Base-by-base conservation (phyloP, 805 yeast genomes). In the Wickerhamomyces hampshirensis region DNA sequence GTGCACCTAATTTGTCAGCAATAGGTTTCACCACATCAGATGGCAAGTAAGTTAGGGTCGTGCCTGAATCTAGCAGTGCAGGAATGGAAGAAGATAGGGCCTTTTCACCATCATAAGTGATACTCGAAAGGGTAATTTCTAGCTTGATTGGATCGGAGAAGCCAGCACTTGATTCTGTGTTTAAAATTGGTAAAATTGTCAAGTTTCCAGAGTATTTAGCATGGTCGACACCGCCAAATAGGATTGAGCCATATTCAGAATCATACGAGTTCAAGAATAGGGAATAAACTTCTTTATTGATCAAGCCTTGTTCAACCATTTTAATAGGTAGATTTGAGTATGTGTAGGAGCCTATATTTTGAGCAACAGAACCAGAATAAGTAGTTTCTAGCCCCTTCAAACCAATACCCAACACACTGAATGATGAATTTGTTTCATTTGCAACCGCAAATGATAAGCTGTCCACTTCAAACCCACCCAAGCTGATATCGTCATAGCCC, bases 391-490 rank as follows among this genome's bases (percentile, higher is more conserved):
- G 66, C 11, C 77, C 83, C 5, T 74, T 61, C 34, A 83, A 65
- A 9, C 93, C 91, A 43, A 84, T 75, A 18, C 89, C 88, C 28
- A 84, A 59, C 18, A 85, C 91, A 38, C 94, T 91, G 30, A 59
- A 59, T 7, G 75, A 57, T 4, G 89, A 77, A 42, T 77, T 75
- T 2, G 86, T 73, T 24, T 59, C 56, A 51, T 76, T 75, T 3
- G 84, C 94, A 17, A 87, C 76, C 2, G 94, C 96, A 56, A 88
- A 71, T 5, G 86, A 75, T 21, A 83, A 60, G 38, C 66, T 62
- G 0, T 64, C 51, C 11, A 86, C 67, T 4, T 71, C 63, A 6
- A 68, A 57, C 33, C 73, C 77, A 31, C 78, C 76, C 38, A 87
- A 60, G 2, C 48, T 42, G 5, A 88, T 66, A 27, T 64, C 61